These are phyloP conservation scores for Phaeotremella skinneri DNA, from an alignment of 768 basidiomycete genomes.

Conservation along the genomic window DNA sequence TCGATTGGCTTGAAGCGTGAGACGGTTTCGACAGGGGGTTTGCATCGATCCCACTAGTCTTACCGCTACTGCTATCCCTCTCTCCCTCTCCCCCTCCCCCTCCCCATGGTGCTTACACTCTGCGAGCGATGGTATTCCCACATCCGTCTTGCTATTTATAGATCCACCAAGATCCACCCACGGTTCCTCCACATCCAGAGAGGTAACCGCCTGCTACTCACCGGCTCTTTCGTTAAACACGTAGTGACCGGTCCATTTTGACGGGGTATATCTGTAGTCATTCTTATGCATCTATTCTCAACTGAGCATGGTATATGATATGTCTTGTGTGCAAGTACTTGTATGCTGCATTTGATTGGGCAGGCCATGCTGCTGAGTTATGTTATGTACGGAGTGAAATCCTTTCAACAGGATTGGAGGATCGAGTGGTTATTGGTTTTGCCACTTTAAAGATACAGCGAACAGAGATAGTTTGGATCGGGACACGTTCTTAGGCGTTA, in stretches of 20 bases:
- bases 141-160: conserved; percentile 93
- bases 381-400: too few species aligned
- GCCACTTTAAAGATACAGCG: too few species aligned
- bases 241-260: conserved; percentile 46
- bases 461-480: too few species aligned
- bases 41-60: too few species aligned
- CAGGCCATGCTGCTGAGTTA: too few species aligned
- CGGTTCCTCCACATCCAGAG: conserved; percentile 38
- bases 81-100: conserved; percentile 8
- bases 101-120: conserved; percentile 84
- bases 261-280: conserved; percentile 30
- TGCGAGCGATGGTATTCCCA: conserved; percentile 59
- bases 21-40: too few species aligned
- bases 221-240: conserved; percentile 33
- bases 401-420: too few species aligned
- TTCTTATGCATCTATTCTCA: conserved; percentile 2
- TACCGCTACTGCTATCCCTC: conserved; percentile 18
- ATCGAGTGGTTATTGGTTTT: too few species aligned
- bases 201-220: conserved; percentile 50
- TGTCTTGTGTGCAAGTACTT: not conserved
- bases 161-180: conserved; percentile 67
- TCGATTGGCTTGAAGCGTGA: too few species aligned
- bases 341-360: too few species aligned
- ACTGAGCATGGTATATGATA: not conserved
- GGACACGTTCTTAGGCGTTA: too few species aligned